A percentile compares a stretch with the other conserved stretches of the same genome.
Evolutionary conservation across 257 asterid species (phyloP).

Genomic region (Agastache rugosa): DNA sequence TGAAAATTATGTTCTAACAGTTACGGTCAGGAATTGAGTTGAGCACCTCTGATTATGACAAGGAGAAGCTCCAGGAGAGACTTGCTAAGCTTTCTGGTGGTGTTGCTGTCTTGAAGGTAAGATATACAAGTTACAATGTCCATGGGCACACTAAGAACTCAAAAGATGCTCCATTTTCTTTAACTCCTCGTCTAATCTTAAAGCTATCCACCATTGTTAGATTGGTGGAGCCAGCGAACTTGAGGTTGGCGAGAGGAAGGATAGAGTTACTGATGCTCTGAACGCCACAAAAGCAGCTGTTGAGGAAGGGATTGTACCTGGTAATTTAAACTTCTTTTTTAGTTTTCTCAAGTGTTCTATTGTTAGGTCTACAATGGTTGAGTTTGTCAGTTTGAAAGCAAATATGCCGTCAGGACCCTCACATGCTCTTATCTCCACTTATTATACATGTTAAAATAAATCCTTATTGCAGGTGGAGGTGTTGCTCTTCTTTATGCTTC

Average conservation of each 20-base stretch:
- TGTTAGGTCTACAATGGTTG: neutral
- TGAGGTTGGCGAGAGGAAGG: constrained; percentile 66
- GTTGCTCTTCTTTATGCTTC: constrained; percentile 88
- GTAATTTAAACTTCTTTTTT: constrained; percentile 33
- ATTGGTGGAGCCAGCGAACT: constrained; percentile 74
- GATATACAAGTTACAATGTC: neutral
- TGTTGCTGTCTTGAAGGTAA: constrained; percentile 65
- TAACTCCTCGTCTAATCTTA: neutral
- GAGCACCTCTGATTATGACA: constrained; percentile 68
- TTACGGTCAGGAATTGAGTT: constrained; percentile 70
- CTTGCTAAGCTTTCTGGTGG: constrained; percentile 78
- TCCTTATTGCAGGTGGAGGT: constrained; percentile 70
- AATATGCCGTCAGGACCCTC: neutral
- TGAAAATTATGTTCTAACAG: constrained; percentile 39
- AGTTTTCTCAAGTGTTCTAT: neutral
- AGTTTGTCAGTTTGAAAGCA: neutral
- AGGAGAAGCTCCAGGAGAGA: constrained; percentile 71
- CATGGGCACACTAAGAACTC: neutral
- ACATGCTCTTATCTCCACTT: neutral
- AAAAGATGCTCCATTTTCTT: neutral
- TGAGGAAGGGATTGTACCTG: constrained; percentile 83
- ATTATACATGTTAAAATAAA: neutral
- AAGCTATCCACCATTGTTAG: constrained; percentile 42
- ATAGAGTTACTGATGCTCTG: constrained; percentile 63
- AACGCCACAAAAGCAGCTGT: constrained; percentile 70